Evolutionary conservation across 108 stramenopile genomes (phyloP), one percentile per base, ranked within the genome.

Genomic region (Skeletonema menzelii): DNA sequence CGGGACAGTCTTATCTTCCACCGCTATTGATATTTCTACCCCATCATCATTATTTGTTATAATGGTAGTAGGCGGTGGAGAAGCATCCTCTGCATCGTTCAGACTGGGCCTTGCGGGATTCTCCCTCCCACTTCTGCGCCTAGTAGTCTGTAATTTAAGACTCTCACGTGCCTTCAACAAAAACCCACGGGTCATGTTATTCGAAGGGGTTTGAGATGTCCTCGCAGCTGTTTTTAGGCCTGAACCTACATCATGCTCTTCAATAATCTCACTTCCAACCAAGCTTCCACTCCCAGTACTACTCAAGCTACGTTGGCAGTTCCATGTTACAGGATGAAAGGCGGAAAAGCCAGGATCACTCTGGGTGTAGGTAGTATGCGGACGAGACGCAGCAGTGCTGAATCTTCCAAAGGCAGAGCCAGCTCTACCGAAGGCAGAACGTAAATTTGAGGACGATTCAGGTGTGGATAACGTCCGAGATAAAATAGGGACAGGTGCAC

Each of bases 271-370:
- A 53, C 49, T 53, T 2, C 49, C 49, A 22, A 53, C 49, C 49
- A 53, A 53, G 24, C 49, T 53, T 53, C 49, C 49, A 53, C 49
- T 53, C 49, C 49, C 49, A 11, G 49, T 22, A 53, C 49, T 53
- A 22, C 49, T 53, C 22, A 53, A 22, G 49, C 49, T 53, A 53
- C 49, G 49, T 22, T 53, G 49, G 7, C 49, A 53, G 49, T 53
- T 53, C 49, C 49, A 53, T 53, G 49, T 8, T 8, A 53, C 49
- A 53, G 49, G 49, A 17, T 53, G 49, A 53, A 53, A 53, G 15
- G 49, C 49, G 22, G 49, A 53, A 8, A 53, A 53, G 17, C 49
- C 49, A 3, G 49, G 49, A 53, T 53, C 49, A 53, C 49, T 53
- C 6, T 53, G 49, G 22, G 49, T 53, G 49, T 53, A 53, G 49